These are phyloP conservation scores for Fusarium neocosmosporiellum DNA, from an alignment of 2,329 filamentous ascomycete genomes.

Conservation along the genomic window DNA sequence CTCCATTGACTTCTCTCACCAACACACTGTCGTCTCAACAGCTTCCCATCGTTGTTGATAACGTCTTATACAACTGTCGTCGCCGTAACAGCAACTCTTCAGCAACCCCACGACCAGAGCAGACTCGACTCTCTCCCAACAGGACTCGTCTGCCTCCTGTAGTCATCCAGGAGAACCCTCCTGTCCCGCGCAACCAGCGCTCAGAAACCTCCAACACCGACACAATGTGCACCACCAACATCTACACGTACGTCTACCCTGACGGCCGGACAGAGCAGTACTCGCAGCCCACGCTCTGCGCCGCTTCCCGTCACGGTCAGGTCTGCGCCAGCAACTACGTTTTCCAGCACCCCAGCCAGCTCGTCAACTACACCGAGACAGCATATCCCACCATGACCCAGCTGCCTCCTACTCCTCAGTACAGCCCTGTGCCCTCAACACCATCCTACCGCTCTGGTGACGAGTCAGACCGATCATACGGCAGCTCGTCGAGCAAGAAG, in stretches of 20 bases:
- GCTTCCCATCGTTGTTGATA: constrained; percentile 33
- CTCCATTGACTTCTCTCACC: constrained; percentile 14
- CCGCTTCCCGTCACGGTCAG: constrained; percentile 51
- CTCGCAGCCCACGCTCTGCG: constrained; percentile 53
- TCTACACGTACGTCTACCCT: constrained; percentile 60
- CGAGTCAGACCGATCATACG: constrained; percentile 51
- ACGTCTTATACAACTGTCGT: constrained; percentile 33
- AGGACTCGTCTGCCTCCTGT: constrained; percentile 33
- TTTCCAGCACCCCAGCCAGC: constrained; percentile 55
- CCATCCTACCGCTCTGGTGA: constrained; percentile 52
- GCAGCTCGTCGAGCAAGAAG: constrained; percentile 47
- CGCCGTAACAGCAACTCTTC: constrained; percentile 24
- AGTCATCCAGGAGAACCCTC: constrained; percentile 37
- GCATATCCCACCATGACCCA: constrained; percentile 47
- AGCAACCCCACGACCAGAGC: constrained; percentile 16
- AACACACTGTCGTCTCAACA: constrained; percentile 36
- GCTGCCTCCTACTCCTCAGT: constrained; percentile 56
- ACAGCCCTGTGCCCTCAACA: constrained; percentile 46
- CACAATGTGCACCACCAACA: constrained; percentile 63
- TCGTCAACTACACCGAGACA: constrained; percentile 47
- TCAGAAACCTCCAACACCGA: constrained; percentile 34
- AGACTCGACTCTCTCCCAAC: constrained; percentile 11
- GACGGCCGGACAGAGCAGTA: constrained; percentile 54
- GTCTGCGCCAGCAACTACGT: constrained; percentile 56
- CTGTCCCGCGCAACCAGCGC: constrained; percentile 35